Conservation (phyloP, 331 rosid species). For the Quercus phellos region DNA sequence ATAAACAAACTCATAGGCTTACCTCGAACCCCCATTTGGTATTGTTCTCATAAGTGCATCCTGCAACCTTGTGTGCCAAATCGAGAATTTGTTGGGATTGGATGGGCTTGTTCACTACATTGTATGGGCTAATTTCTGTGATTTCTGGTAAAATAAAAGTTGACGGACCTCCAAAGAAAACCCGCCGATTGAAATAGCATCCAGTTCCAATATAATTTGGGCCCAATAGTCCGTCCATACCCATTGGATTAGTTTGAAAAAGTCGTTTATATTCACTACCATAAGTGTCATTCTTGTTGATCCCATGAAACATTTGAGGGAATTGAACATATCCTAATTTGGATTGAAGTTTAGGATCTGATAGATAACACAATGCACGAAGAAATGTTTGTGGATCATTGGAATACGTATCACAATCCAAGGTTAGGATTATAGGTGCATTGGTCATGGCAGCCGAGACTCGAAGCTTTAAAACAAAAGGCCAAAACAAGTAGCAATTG, state of each 20-base stretch:
- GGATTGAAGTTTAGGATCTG: constrained; percentile 1
- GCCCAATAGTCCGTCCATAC: constrained; percentile 41
- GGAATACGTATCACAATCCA: constrained; percentile 40
- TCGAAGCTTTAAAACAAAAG: constrained; percentile 23
- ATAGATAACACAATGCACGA: constrained; percentile 31
- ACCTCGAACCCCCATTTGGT: constrained; percentile 44
- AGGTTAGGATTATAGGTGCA: constrained; percentile 32
- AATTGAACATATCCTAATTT: constrained; percentile 31
- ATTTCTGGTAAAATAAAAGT: constrained; percentile 18
- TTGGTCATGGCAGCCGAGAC: constrained; percentile 46
- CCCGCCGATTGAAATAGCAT: constrained; percentile 31
- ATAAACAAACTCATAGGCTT: not conserved
- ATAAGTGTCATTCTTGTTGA: constrained; percentile 37
- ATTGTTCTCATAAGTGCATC: constrained; percentile 25
- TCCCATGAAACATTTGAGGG: constrained; percentile 34
- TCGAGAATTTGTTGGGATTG: not conserved
- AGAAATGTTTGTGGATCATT: constrained; percentile 35
- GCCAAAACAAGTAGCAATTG: not conserved
- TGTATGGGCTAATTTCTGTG: constrained; percentile 14
- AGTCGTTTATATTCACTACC: not conserved
- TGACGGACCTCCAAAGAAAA: constrained; percentile 39
- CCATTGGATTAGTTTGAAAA: constrained; percentile 13
- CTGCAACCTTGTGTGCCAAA: constrained; percentile 28
- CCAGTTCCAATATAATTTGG: constrained; percentile 30
- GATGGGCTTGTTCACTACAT: constrained; percentile 21